phyloP scores from a whole-genome alignment of 1,139 yeast species.

The Meyerozyma sp. region DNA sequence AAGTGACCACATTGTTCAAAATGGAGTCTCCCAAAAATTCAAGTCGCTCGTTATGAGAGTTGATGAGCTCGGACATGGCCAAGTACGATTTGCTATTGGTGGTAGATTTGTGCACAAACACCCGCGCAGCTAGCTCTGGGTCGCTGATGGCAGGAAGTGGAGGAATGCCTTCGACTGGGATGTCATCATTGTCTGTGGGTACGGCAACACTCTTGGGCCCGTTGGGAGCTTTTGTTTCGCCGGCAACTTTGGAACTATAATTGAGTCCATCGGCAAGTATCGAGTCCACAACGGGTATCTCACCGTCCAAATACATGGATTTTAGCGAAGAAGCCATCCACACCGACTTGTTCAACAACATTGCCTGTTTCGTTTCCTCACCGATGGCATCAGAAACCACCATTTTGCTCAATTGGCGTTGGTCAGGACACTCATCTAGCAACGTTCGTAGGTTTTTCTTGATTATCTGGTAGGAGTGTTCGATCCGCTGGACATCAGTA shows the following conservation, averaged over 20 bases:
- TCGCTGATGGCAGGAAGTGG: conserved; percentile 63
- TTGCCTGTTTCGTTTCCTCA: conserved; percentile 6
- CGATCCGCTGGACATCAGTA: conserved; percentile 10
- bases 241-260: background rate
- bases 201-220: background rate
- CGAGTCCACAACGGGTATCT: conserved; percentile 8
- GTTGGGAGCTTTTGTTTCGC: background rate
- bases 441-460: conserved; percentile 9
- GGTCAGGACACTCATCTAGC: conserved; percentile 9
- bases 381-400: conserved; percentile 4
- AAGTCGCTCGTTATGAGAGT: conserved; percentile 78
- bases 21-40: conserved; percentile 94
- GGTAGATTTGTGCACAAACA: conserved; percentile 77
- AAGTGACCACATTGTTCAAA: conserved; percentile 66
- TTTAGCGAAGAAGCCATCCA: conserved; percentile 8
- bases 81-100: conserved; percentile 56
- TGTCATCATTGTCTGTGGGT: background rate
- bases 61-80: conserved; percentile 50
- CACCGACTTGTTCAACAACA: conserved; percentile 6
- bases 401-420: conserved; percentile 3
- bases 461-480: conserved; percentile 9
- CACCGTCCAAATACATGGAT: conserved; percentile 5
- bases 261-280: conserved; percentile 2
- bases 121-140: conserved; percentile 56
- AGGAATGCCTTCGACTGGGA: conserved; percentile 34